phyloP scores from a whole-genome alignment of 768 basidiomycete genomes.

The Nidula microcarpa region DNA sequence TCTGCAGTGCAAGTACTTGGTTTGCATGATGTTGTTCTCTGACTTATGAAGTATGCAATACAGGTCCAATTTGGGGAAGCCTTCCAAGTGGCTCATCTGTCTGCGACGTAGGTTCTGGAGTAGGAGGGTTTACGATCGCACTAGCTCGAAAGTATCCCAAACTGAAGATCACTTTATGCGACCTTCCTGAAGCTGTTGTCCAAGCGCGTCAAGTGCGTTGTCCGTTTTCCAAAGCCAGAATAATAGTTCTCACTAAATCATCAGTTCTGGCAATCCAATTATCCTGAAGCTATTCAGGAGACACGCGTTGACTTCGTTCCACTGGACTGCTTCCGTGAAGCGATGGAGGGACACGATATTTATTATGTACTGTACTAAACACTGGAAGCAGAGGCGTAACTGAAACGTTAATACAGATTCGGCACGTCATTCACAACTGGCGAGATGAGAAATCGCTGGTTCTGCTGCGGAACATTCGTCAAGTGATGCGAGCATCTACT shows the following conservation, averaged over 20 bases:
- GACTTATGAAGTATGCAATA: background rate
- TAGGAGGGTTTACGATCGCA: conserved; percentile 18
- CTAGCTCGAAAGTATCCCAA: conserved; percentile 19
- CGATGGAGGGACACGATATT: conserved; percentile 6
- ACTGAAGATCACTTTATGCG: conserved; percentile 21
- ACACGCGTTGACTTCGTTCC: conserved; percentile 10
- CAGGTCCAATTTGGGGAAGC: conserved; percentile 23
- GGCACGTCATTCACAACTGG: conserved; percentile 2
- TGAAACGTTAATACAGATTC: background rate
- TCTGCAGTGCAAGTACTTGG: background rate
- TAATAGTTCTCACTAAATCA: too few species aligned
- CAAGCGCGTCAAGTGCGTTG: conserved; percentile 12
- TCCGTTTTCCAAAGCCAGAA: background rate
- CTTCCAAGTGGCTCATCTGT: conserved; percentile 15
- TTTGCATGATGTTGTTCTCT: background rate
- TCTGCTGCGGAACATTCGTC: background rate
- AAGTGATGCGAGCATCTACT: background rate
- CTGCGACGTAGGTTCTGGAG: conserved; percentile 27
- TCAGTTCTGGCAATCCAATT: conserved; percentile 10
- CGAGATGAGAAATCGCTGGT: background rate
- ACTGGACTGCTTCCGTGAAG: conserved; percentile 11
- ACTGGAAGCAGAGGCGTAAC: background rate
- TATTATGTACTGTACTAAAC: conserved; percentile 9
- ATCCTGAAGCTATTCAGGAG: conserved; percentile 5
- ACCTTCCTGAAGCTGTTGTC: conserved; percentile 16